Evolutionary conservation across 2,329 filamentous ascomycete genomes (phyloP).

Genomic region (Colletotrichum sp.): DNA sequence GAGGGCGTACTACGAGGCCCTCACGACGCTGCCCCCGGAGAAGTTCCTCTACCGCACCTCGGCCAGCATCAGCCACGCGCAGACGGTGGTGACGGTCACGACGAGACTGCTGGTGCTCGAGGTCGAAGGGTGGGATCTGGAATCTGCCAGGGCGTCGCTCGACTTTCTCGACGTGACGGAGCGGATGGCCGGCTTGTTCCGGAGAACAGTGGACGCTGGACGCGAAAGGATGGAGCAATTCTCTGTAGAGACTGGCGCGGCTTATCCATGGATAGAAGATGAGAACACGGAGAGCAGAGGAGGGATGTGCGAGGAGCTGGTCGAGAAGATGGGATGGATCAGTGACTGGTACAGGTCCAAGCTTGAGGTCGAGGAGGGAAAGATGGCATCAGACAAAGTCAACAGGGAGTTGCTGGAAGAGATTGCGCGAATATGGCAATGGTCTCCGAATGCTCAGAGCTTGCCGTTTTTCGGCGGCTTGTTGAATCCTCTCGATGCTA

Average conservation of each 20-base stretch:
- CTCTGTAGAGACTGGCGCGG: background rate
- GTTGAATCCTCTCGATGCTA: background rate
- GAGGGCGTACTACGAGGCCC: constrained; percentile 34
- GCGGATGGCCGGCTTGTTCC: background rate
- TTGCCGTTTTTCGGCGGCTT: background rate
- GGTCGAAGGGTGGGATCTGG: constrained; percentile 21
- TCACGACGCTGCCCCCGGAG: constrained; percentile 32
- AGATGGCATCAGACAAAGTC: background rate
- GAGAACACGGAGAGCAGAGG: background rate
- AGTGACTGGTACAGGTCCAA: background rate
- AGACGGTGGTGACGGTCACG: constrained; percentile 5
- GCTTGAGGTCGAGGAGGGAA: background rate
- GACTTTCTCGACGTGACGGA: constrained; percentile 18
- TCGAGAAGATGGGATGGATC: constrained; percentile 7
- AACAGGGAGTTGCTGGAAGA: constrained; percentile 5
- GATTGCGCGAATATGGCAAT: background rate
- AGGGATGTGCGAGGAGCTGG: background rate
- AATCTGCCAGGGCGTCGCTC: constrained; percentile 10
- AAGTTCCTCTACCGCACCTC: constrained; percentile 3
- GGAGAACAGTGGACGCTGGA: background rate
- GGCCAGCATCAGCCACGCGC: background rate
- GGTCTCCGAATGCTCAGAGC: background rate
- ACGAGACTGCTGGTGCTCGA: constrained; percentile 21
- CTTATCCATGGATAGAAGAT: background rate
- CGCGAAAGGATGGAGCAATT: background rate